These are phyloP conservation scores for Suillus placidus DNA, from an alignment of 768 basidiomycete genomes.

Conservation along the genomic window DNA sequence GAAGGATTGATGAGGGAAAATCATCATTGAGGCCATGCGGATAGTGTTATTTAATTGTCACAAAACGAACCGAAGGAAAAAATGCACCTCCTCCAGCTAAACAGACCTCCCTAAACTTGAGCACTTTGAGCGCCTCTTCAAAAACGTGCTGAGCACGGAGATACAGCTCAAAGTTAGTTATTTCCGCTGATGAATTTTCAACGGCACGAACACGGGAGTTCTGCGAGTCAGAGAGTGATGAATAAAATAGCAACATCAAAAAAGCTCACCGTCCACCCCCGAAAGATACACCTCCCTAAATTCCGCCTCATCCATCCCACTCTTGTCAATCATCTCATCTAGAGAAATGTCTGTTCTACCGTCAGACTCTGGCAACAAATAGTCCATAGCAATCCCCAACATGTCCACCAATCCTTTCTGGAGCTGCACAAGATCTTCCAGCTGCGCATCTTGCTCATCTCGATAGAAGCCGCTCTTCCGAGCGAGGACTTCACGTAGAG, in stretches of 20 bases:
- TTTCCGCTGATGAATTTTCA: conserved; percentile 52
- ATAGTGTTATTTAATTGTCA: neutral
- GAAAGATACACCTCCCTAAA: conserved; percentile 75
- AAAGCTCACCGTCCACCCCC: conserved; percentile 72
- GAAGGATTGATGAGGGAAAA: neutral
- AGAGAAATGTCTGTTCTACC: neutral
- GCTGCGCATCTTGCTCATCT: conserved; percentile 4
- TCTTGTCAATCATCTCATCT: conserved; percentile 66
- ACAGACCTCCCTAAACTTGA: conserved; percentile 74
- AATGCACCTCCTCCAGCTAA: conserved; percentile 41
- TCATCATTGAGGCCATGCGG: neutral
- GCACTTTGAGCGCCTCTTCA: conserved; percentile 78
- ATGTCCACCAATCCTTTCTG: conserved; percentile 51
- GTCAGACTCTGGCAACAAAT: conserved; percentile 42
- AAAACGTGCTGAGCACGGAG: conserved; percentile 82
- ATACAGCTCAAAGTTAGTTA: conserved; percentile 80
- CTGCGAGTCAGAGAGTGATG: conserved; percentile 8
- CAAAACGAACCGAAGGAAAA: neutral
- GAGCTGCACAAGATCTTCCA: conserved; percentile 30
- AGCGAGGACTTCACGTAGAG: conserved; percentile 4
- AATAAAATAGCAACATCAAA: neutral
- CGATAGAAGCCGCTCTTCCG: conserved; percentile 3
- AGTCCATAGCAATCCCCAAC: conserved; percentile 44
- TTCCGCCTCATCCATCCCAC: conserved; percentile 52
- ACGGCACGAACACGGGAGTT: neutral